These are phyloP conservation scores for Collybia sordida DNA, from an alignment of 768 basidiomycete genomes.

Conservation along the genomic window DNA sequence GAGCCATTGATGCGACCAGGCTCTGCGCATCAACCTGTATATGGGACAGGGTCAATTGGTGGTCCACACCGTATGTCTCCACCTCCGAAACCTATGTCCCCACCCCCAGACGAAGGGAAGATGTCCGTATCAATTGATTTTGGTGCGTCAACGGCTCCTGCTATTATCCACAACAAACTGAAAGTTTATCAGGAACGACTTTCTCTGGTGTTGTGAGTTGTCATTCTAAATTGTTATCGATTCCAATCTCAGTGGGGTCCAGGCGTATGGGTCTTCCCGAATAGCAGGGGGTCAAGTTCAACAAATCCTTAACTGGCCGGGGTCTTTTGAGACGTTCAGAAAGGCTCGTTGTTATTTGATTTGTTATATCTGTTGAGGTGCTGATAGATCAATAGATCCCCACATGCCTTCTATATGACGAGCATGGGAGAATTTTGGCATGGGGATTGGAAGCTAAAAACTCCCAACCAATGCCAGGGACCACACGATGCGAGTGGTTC, in stretches of 20 bases:
- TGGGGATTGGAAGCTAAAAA: slow-evolving; percentile 92
- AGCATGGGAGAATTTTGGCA: slow-evolving; percentile 67
- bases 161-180: neutral
- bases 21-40: slow-evolving; percentile 22
- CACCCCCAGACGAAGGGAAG: slow-evolving; percentile 62
- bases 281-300: slow-evolving; percentile 78
- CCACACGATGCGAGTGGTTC: slow-evolving; percentile 63
- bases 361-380: neutral
- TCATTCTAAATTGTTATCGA: slow-evolving; percentile 1
- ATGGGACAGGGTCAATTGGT: slow-evolving; percentile 18
- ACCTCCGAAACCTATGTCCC: slow-evolving; percentile 19
- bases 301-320: slow-evolving; percentile 86
- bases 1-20: slow-evolving; percentile 30
- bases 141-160: slow-evolving; percentile 42
- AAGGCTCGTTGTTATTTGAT: slow-evolving; percentile 44
- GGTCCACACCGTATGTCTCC: slow-evolving; percentile 16
- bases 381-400: slow-evolving; percentile 47
- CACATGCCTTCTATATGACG: slow-evolving; percentile 82
- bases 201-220: slow-evolving; percentile 81
- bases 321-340: slow-evolving; percentile 81
- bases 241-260: slow-evolving; percentile 7
- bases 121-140: slow-evolving; percentile 84
- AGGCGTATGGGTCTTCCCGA: slow-evolving; percentile 88
- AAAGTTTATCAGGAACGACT: slow-evolving; percentile 56
- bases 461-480: slow-evolving; percentile 65